Conservation (phyloP, 2,329 filamentous ascomycete species). For the Pyricularia grisea region DNA sequence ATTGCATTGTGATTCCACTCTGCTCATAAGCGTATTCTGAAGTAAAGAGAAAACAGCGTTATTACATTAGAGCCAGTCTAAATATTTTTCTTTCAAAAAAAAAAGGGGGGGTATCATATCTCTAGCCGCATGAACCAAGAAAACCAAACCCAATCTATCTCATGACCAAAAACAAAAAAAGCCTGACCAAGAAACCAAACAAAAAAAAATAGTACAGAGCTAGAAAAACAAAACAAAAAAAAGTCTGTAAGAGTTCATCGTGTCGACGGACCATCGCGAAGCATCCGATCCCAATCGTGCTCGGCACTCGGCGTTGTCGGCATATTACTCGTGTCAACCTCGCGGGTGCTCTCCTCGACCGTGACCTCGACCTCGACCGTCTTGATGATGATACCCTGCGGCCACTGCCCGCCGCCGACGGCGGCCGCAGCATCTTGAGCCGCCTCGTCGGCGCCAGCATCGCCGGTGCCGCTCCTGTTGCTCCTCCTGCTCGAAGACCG, state of each 20-base stretch:
- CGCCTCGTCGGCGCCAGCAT: neutral
- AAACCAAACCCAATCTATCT: neutral
- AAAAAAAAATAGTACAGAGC: neutral
- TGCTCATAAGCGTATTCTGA: neutral
- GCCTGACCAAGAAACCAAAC: neutral
- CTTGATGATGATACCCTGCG: slow-evolving; percentile 24
- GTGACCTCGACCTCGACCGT: slow-evolving; percentile 24
- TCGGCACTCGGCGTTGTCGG: neutral
- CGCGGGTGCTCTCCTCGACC: slow-evolving; percentile 20
- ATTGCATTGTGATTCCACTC: too few relatives aligned
- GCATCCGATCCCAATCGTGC: slow-evolving; percentile 3
- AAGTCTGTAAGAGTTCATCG: neutral
- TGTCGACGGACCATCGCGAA: neutral
- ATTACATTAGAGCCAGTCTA: neutral
- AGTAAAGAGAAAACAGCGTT: neutral
- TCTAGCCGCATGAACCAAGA: neutral
- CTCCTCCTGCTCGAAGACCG: slow-evolving; percentile 3
- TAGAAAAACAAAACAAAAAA: neutral
- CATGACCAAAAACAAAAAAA: neutral
- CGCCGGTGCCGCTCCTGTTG: slow-evolving; percentile 5
- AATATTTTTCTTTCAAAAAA: neutral
- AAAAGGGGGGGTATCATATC: neutral
- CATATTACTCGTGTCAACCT: slow-evolving; percentile 10
- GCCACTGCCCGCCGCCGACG: slow-evolving; percentile 15
- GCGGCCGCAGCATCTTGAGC: neutral